Base-by-base conservation (phyloP, 1,284 basidiomycete genomes). In the Cutaneotrichosporon cyanovorans region DNA sequence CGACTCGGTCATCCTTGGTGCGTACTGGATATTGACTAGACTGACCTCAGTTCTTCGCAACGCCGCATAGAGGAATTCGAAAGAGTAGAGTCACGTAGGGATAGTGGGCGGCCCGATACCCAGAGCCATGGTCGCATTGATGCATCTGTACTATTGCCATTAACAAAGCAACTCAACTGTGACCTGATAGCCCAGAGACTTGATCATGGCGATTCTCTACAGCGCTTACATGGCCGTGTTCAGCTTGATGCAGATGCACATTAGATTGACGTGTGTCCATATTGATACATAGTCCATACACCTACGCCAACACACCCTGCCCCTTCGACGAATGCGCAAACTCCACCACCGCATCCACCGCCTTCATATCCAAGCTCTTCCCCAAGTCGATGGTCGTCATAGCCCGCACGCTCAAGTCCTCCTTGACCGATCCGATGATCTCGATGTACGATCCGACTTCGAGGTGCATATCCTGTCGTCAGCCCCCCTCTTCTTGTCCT, bases 1-100 rank as follows among this genome's bases (percentile, higher is more conserved):
- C 28, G 91, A 95, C 71, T 95, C 91, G 35, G 91, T 96, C 15
- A 92, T 96, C 59, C 78, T 95, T 48, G 85, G 91, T 93, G 63
- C 73, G 84, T 77, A 14, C 42, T 37, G n/a, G 4, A 11, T 44
- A 11, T 15, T 42, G 32, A 19, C 16, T 22, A 42, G 14, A 45
- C 40, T 51, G 50, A 36, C 25, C 33, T 14, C 55, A 90, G 87
- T 90, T 60, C 77, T 91, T 51, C 84, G 88, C 60, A 90, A 90
- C 71, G 86, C 87, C 62, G 83, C 86, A 63, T 89, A 60, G 50
- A 37, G 46, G 18, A 45, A 45, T 28, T n/a, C n/a, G n/a, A n/a
- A n/a, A n/a, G n/a, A n/a, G n/a, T 23, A 42, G 42, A 19, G 34
- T 25, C 16, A 37, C 14, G 36, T 23, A n/a, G 16, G 22, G 35